Conservation (phyloP, 225 moss, liverwort and hornwort species). For the Straminergon stramineum region DNA sequence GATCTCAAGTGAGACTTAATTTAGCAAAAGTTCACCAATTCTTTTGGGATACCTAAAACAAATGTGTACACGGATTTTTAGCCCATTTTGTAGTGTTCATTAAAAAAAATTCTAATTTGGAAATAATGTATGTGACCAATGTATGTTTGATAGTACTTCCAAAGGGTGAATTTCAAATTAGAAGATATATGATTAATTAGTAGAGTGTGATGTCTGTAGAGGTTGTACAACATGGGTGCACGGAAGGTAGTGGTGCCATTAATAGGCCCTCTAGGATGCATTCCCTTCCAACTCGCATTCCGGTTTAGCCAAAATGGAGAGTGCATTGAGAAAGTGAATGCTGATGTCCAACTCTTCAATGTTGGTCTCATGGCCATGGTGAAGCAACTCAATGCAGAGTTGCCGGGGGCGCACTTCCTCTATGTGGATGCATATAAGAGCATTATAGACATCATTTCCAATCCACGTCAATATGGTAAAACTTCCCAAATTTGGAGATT, state of each 20-base stretch:
- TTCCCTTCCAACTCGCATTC: slow-evolving; percentile 47
- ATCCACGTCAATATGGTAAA: slow-evolving; percentile 31
- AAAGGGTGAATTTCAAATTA: no score
- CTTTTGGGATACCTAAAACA: no score
- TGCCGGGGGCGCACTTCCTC: slow-evolving; percentile 20
- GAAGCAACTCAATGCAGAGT: slow-evolving; percentile 15
- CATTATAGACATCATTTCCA: slow-evolving; percentile 2
- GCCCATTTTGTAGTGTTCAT: no score
- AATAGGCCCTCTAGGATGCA: slow-evolving; percentile 58
- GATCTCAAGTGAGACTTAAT: neutral
- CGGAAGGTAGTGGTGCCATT: slow-evolving; percentile 33
- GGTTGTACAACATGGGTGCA: slow-evolving; percentile 45
- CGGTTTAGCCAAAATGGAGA: slow-evolving; percentile 16
- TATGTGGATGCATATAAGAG: slow-evolving; percentile 43
- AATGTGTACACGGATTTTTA: no score
- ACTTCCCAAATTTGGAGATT: neutral
- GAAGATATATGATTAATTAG: no score
- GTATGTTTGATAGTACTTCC: no score
- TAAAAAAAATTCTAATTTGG: neutral
- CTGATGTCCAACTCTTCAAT: slow-evolving; percentile 22
- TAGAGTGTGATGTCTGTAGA: slow-evolving; percentile 4
- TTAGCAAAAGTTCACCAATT: no score
- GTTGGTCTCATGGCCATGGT: slow-evolving; percentile 7
- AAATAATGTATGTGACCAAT: no score
- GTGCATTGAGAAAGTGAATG: slow-evolving; percentile 43